Conservation (phyloP, 495 filamentous ascomycete genomes). For the Neurospora sp. region DNA sequence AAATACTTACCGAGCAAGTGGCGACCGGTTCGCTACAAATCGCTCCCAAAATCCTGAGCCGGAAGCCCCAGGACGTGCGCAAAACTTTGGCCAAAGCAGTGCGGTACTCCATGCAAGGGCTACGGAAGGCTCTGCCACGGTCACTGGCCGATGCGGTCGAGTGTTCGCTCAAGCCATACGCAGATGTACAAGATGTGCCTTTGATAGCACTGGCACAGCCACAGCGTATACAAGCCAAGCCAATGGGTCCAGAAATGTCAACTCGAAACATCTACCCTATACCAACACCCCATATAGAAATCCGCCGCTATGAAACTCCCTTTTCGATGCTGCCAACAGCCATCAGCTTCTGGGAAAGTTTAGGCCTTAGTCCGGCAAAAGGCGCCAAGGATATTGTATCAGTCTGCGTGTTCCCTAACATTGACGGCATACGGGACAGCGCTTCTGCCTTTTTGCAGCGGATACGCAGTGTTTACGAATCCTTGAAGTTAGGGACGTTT, state of each 20-base stretch:
- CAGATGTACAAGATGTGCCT: slow-evolving; percentile 45
- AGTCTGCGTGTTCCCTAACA: slow-evolving; percentile 68
- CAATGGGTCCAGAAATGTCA: slow-evolving; percentile 25
- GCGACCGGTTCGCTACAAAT: slow-evolving; percentile 33
- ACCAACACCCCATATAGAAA: slow-evolving; percentile 59
- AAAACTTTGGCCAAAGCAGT: slow-evolving; percentile 26
- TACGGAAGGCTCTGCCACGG: slow-evolving; percentile 29
- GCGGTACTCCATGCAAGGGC: slow-evolving; percentile 30
- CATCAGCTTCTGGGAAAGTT: slow-evolving; percentile 80
- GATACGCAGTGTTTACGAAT: slow-evolving; percentile 65
- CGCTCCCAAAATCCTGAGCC: not conserved
- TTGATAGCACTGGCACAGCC: slow-evolving; percentile 31
- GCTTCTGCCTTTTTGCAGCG: slow-evolving; percentile 62
- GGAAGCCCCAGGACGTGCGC: slow-evolving; percentile 15
- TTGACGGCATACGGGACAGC: slow-evolving; percentile 46
- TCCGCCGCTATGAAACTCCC: slow-evolving; percentile 63
- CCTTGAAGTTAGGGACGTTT: slow-evolving; percentile 67
- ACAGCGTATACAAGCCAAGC: slow-evolving; percentile 36
- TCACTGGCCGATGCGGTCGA: slow-evolving; percentile 24
- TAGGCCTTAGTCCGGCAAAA: slow-evolving; percentile 69
- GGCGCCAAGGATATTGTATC: slow-evolving; percentile 71
- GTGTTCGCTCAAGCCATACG: slow-evolving; percentile 35
- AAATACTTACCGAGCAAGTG: slow-evolving; percentile 53
- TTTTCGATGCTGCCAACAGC: slow-evolving; percentile 73
- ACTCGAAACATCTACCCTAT: slow-evolving; percentile 37